Conservation (phyloP, 2,329 filamentous ascomycete genomes). For the Berkeleyomyces basicola region DNA sequence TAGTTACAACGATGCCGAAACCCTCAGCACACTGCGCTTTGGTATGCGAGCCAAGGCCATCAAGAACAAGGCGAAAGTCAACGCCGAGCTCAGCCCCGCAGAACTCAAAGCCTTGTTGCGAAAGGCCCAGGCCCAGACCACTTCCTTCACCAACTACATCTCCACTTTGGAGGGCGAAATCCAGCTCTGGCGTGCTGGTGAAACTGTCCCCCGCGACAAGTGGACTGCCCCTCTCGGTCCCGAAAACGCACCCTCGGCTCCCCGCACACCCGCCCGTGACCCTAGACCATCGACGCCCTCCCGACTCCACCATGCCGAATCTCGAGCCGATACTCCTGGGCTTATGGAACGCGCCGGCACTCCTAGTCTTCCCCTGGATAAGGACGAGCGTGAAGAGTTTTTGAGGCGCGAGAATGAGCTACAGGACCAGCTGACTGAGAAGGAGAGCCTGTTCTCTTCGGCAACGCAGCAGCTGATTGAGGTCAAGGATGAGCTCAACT, state of each 20-base stretch:
- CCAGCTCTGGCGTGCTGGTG: constrained; percentile 71
- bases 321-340: constrained; percentile 43
- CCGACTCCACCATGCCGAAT: constrained; percentile 32
- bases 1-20: constrained; percentile 95
- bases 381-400: constrained; percentile 95
- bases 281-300: constrained; percentile 32
- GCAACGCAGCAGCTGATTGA: constrained; percentile 69
- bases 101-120: constrained; percentile 88
- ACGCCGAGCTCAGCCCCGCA: constrained; percentile 86
- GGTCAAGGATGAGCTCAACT: constrained; percentile 68
- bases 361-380: constrained; percentile 75
- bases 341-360: constrained; percentile 73
- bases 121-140: constrained; percentile 80
- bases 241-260: constrained; percentile 10
- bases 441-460: constrained; percentile 63
- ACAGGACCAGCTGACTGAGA: constrained; percentile 90
- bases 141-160: constrained; percentile 78
- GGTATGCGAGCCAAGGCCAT: constrained; percentile 95
- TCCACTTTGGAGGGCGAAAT: constrained; percentile 71
- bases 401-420: constrained; percentile 88
- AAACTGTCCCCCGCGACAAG: constrained; percentile 71
- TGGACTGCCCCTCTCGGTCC: constrained; percentile 50
- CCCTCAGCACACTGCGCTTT: constrained; percentile 78
- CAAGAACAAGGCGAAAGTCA: constrained; percentile 99
- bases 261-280: constrained; percentile 27